A percentile compares a stretch with the other conserved stretches of the same genome.
Conservation (phyloP, 768 basidiomycete genomes). For the Boletus subcaerulescens region DNA sequence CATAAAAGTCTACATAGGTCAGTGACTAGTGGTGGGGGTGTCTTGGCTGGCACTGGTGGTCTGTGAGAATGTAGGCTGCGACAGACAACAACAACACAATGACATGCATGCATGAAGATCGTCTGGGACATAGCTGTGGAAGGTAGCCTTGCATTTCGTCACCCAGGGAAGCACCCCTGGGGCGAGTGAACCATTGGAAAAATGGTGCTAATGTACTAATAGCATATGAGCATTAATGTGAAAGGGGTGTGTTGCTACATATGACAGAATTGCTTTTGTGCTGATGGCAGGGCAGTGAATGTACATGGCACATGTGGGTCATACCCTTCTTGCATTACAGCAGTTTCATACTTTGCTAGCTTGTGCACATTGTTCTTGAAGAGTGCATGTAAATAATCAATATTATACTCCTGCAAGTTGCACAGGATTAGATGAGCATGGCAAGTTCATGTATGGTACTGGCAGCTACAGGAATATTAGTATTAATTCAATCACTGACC, state of each 20-base stretch:
- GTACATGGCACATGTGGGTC: neutral
- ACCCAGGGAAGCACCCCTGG: neutral
- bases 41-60: neutral
- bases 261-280: neutral
- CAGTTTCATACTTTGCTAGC: neutral
- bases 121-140: neutral
- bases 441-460: neutral
- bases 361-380: neutral
- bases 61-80: slow-evolving; percentile 3
- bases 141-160: neutral
- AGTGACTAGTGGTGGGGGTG: neutral
- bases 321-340: neutral
- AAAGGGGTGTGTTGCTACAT: neutral
- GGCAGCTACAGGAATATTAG: neutral
- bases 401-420: slow-evolving; percentile 5
- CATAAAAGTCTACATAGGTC: neutral
- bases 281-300: neutral
- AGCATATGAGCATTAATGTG: no score
- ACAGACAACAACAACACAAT: slow-evolving; percentile 1
- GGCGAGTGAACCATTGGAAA: neutral
- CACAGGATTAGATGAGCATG: neutral
- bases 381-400: neutral
- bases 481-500: neutral
- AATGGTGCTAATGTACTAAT: neutral
- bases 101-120: neutral